phyloP scores from a whole-genome alignment of 176 grass and related monocot genomes.

The Thinopyrum elongatum region DNA sequence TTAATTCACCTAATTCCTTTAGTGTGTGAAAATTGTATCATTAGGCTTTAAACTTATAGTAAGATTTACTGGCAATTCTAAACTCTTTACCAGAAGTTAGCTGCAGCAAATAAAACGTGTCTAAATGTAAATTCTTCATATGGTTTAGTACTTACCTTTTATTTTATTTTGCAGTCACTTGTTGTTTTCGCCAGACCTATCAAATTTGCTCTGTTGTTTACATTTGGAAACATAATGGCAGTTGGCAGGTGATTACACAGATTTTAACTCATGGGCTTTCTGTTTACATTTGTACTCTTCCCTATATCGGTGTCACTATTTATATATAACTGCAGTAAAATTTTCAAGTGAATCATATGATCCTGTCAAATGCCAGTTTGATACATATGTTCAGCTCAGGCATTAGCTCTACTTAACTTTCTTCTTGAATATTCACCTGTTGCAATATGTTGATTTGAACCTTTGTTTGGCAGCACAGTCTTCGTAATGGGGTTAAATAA shows the following conservation, averaged over 20 bases:
- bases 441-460: constrained; percentile 38
- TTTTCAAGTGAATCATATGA: neutral
- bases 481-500: constrained; percentile 72
- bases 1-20: neutral
- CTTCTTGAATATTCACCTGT: constrained; percentile 5
- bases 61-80: neutral
- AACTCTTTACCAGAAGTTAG: neutral
- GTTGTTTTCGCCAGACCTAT: constrained; percentile 69
- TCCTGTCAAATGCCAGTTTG: neutral
- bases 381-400: neutral
- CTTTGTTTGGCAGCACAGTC: constrained; percentile 76
- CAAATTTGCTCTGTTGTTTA: constrained; percentile 90
- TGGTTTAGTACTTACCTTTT: constrained; percentile 1
- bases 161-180: constrained; percentile 57
- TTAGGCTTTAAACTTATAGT: constrained; percentile 1
- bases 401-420: neutral
- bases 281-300: neutral
- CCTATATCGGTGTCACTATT: neutral
- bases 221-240: constrained; percentile 87
- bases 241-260: constrained; percentile 65
- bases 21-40: neutral
- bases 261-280: neutral
- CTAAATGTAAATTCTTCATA: neutral
- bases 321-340: neutral
- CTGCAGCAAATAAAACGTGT: neutral